These are phyloP conservation scores for Lasiodiplodia hormozganensis DNA, from an alignment of 2,329 filamentous ascomycete species.

Conservation along the genomic window DNA sequence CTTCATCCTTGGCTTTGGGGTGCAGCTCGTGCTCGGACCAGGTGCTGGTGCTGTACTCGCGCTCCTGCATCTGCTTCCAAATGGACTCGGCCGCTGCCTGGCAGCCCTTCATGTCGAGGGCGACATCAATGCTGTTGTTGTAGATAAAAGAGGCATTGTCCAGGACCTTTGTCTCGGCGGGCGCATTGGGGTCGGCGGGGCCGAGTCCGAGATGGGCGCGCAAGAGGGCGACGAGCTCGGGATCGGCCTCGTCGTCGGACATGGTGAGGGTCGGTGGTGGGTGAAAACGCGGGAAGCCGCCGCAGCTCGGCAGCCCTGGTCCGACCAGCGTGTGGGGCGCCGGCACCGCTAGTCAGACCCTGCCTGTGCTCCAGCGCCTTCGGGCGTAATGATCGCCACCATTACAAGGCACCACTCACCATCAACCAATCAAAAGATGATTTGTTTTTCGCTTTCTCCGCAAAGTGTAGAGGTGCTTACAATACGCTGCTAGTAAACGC, in stretches of 20 bases:
- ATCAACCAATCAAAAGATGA: too few species aligned
- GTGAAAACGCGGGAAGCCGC: neutral
- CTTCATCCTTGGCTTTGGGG: constrained; percentile 80
- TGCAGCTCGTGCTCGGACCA: constrained; percentile 93
- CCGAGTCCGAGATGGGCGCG: constrained; percentile 76
- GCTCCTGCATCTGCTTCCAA: constrained; percentile 80
- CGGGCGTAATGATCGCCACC: neutral
- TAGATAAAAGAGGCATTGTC: constrained; percentile 84
- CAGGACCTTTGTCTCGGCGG: constrained; percentile 82
- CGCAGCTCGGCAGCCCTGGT: too few species aligned
- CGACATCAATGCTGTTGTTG: constrained; percentile 92
- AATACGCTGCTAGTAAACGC: too few species aligned
- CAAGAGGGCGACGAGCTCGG: constrained; percentile 84
- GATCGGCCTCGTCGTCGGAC: constrained; percentile 92
- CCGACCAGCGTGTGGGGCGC: neutral
- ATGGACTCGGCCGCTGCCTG: constrained; percentile 83
- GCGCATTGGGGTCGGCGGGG: constrained; percentile 57
- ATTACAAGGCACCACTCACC: neutral
- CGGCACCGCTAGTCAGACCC: neutral
- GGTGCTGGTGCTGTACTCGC: constrained; percentile 79
- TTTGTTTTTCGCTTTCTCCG: too few species aligned
- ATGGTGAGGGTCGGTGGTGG: constrained; percentile 53
- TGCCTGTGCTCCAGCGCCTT: neutral
- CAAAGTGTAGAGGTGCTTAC: too few species aligned
- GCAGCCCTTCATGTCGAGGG: constrained; percentile 80